phyloP scores from a whole-genome alignment of 2,329 filamentous ascomycete species.

The Rhytidhysteron rufulum region DNA sequence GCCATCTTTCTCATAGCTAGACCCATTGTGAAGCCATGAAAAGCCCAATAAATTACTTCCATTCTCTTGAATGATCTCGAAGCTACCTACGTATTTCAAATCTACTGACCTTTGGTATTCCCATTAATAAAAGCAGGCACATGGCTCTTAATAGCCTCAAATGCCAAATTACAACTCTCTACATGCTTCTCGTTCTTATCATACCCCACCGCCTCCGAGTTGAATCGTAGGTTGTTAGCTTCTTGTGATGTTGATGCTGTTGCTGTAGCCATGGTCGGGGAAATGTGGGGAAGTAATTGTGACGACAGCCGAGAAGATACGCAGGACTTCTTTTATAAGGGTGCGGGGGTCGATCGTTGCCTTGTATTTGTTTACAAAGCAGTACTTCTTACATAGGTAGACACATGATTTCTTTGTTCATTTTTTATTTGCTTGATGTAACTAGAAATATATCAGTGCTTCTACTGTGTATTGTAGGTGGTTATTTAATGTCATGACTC shows the following conservation, averaged over 20 bases:
- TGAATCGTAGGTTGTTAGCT: slow-evolving; percentile 49
- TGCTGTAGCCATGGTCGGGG: slow-evolving; percentile 1
- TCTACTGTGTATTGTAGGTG: no score
- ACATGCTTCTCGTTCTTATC: slow-evolving; percentile 52
- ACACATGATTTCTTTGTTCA: no score
- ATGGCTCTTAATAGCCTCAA: slow-evolving; percentile 42
- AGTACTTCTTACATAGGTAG: no score
- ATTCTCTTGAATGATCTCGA: not conserved
- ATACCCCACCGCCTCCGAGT: slow-evolving; percentile 52
- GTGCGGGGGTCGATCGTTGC: no score
- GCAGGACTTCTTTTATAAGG: no score
- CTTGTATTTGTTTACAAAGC: no score
- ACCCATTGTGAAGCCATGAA: no score
- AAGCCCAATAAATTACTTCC: no score
- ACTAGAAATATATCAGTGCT: no score
- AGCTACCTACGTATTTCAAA: not conserved
- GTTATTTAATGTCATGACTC: no score
- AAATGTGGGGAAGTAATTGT: not conserved
- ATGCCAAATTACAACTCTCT: slow-evolving; percentile 41
- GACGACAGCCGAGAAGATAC: not conserved
- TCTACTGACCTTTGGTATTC: slow-evolving; percentile 20
- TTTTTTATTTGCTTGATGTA: no score
- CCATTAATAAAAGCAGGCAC: slow-evolving; percentile 32
- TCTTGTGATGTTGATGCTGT: slow-evolving; percentile 16
- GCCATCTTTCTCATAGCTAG: no score